phyloP scores from a whole-genome alignment of 345 rosid genomes.

The Brassica incana region DNA sequence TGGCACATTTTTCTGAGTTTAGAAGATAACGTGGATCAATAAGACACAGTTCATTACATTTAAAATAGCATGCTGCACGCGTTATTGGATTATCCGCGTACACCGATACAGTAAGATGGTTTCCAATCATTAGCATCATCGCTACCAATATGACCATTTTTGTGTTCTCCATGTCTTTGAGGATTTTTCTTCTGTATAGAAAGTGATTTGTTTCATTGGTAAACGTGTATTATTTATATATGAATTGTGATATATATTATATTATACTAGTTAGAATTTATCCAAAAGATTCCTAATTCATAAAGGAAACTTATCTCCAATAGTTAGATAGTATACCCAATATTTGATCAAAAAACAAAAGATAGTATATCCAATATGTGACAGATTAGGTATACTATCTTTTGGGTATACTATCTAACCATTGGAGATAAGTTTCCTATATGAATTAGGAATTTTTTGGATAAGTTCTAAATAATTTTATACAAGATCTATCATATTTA shows the following conservation, averaged over 20 bases:
- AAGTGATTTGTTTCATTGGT: neutral
- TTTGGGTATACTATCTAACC: neutral
- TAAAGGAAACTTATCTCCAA: neutral
- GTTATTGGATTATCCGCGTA: neutral
- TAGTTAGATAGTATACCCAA: neutral
- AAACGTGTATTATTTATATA: neutral
- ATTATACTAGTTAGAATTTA: neutral
- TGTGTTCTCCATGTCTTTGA: neutral
- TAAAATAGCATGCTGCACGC: neutral
- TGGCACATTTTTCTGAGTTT: neutral
- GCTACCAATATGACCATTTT: neutral
- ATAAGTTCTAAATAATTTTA: neutral
- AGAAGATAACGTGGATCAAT: neutral
- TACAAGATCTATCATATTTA: neutral
- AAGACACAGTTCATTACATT: neutral
- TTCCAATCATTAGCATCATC: neutral
- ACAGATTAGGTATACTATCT: neutral
- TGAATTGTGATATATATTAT: neutral
- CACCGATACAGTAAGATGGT: neutral
- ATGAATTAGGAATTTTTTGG: neutral
- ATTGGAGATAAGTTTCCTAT: neutral
- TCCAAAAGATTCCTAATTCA: neutral
- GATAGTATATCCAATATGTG: too few relatives aligned
- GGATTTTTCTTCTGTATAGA: neutral
- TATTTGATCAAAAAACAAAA: neutral